Percentiles rank a stretch among this genome's conserved stretches.
These are phyloP conservation scores for Xylaria palmicola DNA, from an alignment of 495 filamentous ascomycete species.

Conservation along the genomic window DNA sequence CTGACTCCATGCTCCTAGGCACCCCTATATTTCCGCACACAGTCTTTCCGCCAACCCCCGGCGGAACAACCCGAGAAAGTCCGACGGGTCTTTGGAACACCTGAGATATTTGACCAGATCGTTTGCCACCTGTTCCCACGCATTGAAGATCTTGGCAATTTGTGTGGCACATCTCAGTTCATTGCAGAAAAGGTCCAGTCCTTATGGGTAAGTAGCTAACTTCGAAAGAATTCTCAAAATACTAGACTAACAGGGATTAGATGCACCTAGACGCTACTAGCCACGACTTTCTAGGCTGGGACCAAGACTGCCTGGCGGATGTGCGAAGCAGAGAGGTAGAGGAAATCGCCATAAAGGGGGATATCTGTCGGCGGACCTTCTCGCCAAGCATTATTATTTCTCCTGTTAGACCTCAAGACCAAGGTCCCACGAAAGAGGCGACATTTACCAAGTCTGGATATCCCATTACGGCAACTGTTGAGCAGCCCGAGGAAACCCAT, in stretches of 20 bases:
- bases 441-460: neutral
- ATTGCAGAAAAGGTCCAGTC: neutral
- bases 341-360: neutral
- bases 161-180: conserved; percentile 20
- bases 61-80: conserved; percentile 4
- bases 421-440: neutral
- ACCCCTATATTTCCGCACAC: conserved; percentile 5
- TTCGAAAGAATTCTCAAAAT: neutral
- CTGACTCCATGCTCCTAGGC: conserved; percentile 13
- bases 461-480: neutral
- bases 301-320: neutral
- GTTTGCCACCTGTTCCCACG: conserved; percentile 14
- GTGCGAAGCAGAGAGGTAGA: neutral
- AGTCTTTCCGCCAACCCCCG: neutral
- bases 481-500: neutral
- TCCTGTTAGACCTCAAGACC: neutral
- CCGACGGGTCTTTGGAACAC: neutral
- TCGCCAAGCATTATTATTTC: neutral
- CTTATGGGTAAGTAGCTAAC: neutral
- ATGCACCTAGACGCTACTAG: conserved; percentile 1
- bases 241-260: too few relatives aligned
- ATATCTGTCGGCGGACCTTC: neutral
- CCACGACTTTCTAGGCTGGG: neutral
- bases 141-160: conserved; percentile 21
- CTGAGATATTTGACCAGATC: conserved; percentile 14